Base-by-base conservation (phyloP, 2,329 filamentous ascomycete genomes). In the Talaromyces sp. region DNA sequence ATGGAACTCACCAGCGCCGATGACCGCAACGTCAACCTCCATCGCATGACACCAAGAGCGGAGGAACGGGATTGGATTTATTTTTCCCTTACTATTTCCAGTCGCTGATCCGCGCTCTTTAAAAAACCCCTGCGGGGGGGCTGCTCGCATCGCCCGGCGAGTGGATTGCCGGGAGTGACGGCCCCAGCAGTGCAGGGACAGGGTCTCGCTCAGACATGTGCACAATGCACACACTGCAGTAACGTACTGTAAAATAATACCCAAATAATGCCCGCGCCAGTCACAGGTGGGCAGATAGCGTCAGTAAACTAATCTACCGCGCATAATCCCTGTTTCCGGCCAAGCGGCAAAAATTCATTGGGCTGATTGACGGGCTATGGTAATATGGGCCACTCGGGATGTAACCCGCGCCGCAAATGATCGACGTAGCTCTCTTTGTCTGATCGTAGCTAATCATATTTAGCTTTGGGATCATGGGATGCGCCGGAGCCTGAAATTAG, bases 21-120 rank as follows among this genome's bases (percentile, higher is more conserved):
- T 57, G 29, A 57, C 55, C 19, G 55, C 55, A 26, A 57, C 55
- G 32, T 57, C 55, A 26, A 57, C 55, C 10, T 51, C 43, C 55
- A 51, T 50, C 9, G 41, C 55, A n/a, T 38, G 35, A 14, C 6
- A 38, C 14, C 35, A 5, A 9, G 35, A 32, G 31, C 31, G 7
- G 17, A n/a, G 8, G 5, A n/a, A n/a, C n/a, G n/a, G n/a, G n/a
- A n/a, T n/a, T 8, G 6, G 35, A n/a, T n/a, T 38, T 17, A 12
- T 12, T 32, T 38, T n/a, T 35, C 31, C 31, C 3, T 10, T 31
- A 10, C 29, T 10, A 31, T 11, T 35, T 35, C 14, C 35, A 38
- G 35, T n/a, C 35, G 35, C 35, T 38, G 35, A 38, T 38, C 14
- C 14, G 17, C 14, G 35, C 35, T 17, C 3, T 38, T 38, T 38